phyloP scores from a whole-genome alignment of 106 monocot species.

The Dioscorea zingiberensis region DNA sequence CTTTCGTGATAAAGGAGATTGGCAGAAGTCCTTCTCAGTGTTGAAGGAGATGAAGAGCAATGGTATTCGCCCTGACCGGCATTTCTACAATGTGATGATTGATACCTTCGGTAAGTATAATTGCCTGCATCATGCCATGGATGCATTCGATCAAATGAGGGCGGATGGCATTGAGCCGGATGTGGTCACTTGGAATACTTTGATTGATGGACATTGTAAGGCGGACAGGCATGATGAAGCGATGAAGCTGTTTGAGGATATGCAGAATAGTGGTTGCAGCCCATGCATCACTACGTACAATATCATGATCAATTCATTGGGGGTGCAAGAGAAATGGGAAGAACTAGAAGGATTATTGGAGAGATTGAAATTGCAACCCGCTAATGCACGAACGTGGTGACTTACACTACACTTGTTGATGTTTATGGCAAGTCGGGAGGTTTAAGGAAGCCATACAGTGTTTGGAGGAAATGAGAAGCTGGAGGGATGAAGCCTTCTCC shows the following conservation, averaged over 20 bases:
- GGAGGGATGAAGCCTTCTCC: slow-evolving; percentile 62
- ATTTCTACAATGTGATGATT: slow-evolving; percentile 97
- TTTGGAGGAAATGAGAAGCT: slow-evolving; percentile 72
- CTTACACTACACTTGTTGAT: slow-evolving; percentile 92
- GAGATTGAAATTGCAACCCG: too few species aligned
- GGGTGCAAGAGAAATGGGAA: slow-evolving; percentile 68
- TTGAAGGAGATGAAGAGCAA: slow-evolving; percentile 72
- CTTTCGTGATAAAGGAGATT: slow-evolving; percentile 80
- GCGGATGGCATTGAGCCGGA: slow-evolving; percentile 75
- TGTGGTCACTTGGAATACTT: slow-evolving; percentile 75
- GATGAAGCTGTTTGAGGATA: slow-evolving; percentile 67
- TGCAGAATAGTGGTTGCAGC: slow-evolving; percentile 52
- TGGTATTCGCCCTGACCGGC: slow-evolving; percentile 66
- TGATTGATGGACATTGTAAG: slow-evolving; percentile 77
- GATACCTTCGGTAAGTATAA: slow-evolving; percentile 89
- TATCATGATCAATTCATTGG: slow-evolving; percentile 75
- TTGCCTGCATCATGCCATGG: slow-evolving; percentile 66
- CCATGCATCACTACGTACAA: slow-evolving; percentile 80
- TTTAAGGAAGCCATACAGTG: slow-evolving; percentile 80
- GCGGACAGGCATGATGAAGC: slow-evolving; percentile 59
- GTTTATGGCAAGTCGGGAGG: slow-evolving; percentile 83
- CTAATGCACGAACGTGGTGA: slow-evolving; percentile 65
- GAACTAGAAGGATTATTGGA: slow-evolving; percentile 45
- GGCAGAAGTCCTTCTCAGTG: slow-evolving; percentile 83
- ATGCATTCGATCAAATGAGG: slow-evolving; percentile 79